Evolutionary conservation across 2,329 filamentous ascomycete genomes (phyloP).

Genomic region (Curvularia hawaiiensis): DNA sequence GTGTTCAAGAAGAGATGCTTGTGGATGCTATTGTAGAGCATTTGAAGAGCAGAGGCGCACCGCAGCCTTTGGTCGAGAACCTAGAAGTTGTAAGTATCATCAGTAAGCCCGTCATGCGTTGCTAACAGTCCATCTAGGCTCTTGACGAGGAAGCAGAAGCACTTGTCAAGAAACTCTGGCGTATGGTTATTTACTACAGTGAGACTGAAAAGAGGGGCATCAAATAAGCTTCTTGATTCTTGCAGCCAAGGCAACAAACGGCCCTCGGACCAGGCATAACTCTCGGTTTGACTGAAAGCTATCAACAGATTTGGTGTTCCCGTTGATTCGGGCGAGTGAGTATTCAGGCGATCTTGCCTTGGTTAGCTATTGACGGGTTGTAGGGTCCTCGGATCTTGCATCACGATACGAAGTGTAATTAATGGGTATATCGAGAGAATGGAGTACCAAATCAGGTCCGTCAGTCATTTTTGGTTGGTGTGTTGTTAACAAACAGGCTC

Average conservation of each 20-base stretch:
- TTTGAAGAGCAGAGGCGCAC: constrained; percentile 73
- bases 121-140: constrained; percentile 61
- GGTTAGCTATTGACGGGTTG: constrained; percentile 24
- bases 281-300: not conserved
- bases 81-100: constrained; percentile 74
- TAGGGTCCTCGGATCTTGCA: constrained; percentile 31
- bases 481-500: constrained; percentile 11
- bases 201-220: constrained; percentile 91
- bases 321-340: constrained; percentile 19
- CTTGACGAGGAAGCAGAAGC: constrained; percentile 94
- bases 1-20: constrained; percentile 93
- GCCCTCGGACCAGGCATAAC: not conserved
- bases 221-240: constrained; percentile 27
- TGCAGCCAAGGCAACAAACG: not conserved
- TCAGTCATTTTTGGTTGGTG: constrained; percentile 8
- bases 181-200: constrained; percentile 97
- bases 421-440: constrained; percentile 13
- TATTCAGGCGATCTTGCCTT: constrained; percentile 13
- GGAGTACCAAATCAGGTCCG: constrained; percentile 14
- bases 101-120: constrained; percentile 9
- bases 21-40: constrained; percentile 93
- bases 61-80: constrained; percentile 82
- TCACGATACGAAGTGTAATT: constrained; percentile 17
- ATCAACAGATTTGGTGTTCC: not conserved
- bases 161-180: constrained; percentile 95